These are phyloP conservation scores for Xylaria castorea DNA, from an alignment of 495 filamentous ascomycete genomes.

Conservation along the genomic window DNA sequence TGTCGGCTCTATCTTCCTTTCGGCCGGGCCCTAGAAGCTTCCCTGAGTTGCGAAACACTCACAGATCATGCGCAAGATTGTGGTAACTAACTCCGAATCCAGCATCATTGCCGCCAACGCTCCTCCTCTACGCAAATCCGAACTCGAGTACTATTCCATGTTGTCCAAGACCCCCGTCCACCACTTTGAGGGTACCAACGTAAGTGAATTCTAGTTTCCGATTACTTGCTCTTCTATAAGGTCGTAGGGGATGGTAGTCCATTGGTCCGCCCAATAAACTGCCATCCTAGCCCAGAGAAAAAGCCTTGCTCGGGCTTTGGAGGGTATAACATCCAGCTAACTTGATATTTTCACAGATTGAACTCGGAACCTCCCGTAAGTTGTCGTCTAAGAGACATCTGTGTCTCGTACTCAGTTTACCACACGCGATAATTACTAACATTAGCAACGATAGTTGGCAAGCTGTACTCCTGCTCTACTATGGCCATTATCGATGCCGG, in stretches of 20 bases:
- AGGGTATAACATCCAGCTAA: conserved; percentile 73
- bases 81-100: neutral
- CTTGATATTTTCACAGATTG: conserved; percentile 69
- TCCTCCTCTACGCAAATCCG: conserved; percentile 91
- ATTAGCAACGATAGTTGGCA: conserved; percentile 65
- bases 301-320: conserved; percentile 78
- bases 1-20: neutral
- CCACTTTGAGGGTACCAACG: conserved; percentile 97
- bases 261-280: conserved; percentile 25
- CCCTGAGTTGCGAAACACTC: neutral
- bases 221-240: conserved; percentile 22
- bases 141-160: conserved; percentile 87
- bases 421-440: conserved; percentile 38
- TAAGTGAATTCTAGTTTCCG: conserved; percentile 61
- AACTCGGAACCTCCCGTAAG: conserved; percentile 81
- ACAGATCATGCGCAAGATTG: neutral
- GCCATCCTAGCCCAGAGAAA: conserved; percentile 73
- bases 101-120: conserved; percentile 86
- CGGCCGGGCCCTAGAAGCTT: neutral
- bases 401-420: neutral
- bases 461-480: conserved; percentile 87
- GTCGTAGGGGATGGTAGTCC: conserved; percentile 29
- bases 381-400: conserved; percentile 19
- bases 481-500: conserved; percentile 96
- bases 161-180: conserved; percentile 91